phyloP scores from a whole-genome alignment of 1,139 yeast species.

The Komagataea norvegica region DNA sequence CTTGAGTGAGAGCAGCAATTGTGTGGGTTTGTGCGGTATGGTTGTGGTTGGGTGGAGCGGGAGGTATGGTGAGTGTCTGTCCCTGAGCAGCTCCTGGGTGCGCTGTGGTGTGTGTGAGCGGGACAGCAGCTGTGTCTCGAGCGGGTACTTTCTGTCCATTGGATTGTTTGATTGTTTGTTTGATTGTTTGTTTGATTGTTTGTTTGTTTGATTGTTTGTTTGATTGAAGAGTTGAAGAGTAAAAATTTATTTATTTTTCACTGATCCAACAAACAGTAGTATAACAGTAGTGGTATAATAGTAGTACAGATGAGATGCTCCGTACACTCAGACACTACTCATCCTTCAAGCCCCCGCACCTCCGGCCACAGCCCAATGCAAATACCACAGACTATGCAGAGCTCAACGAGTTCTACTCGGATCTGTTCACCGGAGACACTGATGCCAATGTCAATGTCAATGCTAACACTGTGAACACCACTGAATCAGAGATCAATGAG shows the following conservation, averaged over 20 bases:
- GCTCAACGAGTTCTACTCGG: slow-evolving; percentile 23
- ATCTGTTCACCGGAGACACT: slow-evolving; percentile 18
- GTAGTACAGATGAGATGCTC: too few relatives aligned
- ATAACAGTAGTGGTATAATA: too few relatives aligned
- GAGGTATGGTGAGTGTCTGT: slow-evolving; percentile 38
- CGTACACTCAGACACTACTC: too few relatives aligned
- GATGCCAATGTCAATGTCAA: not conserved
- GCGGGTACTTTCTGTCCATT: slow-evolving; percentile 25
- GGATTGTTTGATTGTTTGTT: not conserved
- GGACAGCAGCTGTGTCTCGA: slow-evolving; percentile 37
- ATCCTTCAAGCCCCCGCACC: too few relatives aligned
- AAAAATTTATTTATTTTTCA: too few relatives aligned
- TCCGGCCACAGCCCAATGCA: not conserved
- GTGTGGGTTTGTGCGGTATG: not conserved
- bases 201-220: not conserved
- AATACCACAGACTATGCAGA: slow-evolving; percentile 9
- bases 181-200: not conserved
- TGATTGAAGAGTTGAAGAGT: too few relatives aligned
- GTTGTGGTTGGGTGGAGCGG: slow-evolving; percentile 2
- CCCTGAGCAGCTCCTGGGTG: slow-evolving; percentile 46
- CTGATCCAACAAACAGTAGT: too few relatives aligned
- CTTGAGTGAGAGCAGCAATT: not conserved
- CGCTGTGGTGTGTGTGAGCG: slow-evolving; percentile 39
- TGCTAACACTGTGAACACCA: not conserved
- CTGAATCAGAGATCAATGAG: slow-evolving; percentile 24